Conservation (phyloP, 805 yeast species). For the Lachancea waltii region DNA sequence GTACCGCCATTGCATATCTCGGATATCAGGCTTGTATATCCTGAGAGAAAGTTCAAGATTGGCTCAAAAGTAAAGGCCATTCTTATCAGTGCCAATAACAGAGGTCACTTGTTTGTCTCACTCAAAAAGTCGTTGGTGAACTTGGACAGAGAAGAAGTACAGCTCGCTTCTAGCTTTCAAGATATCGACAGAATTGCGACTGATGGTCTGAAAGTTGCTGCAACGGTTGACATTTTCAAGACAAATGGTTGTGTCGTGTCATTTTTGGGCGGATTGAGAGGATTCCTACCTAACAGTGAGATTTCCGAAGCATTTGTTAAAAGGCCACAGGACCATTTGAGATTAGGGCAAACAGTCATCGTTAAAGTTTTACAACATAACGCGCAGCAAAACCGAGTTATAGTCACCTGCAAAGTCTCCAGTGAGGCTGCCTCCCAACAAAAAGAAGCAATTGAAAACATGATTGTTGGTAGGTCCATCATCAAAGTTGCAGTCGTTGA, state of each 20-base stretch:
- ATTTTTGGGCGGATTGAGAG: constrained; percentile 73
- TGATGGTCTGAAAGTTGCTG: constrained; percentile 49
- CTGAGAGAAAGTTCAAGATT: constrained; percentile 85
- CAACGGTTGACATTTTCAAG: constrained; percentile 64
- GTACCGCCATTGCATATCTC: constrained; percentile 75
- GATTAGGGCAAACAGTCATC: constrained; percentile 74
- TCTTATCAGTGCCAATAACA: constrained; percentile 45
- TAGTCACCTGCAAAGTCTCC: constrained; percentile 70
- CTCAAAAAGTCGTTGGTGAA: constrained; percentile 79
- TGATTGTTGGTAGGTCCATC: constrained; percentile 57
- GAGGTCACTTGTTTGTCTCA: constrained; percentile 54
- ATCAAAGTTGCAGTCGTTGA: constrained; percentile 58
- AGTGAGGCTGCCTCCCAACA: constrained; percentile 40
- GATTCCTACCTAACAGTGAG: constrained; percentile 79
- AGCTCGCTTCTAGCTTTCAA: constrained; percentile 39
- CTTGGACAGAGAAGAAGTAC: constrained; percentile 31
- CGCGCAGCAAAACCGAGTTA: constrained; percentile 44
- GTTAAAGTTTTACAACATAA: constrained; percentile 61
- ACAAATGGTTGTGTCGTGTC: constrained; percentile 77
- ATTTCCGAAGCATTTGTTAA: constrained; percentile 82
- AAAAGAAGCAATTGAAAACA: constrained; percentile 42
- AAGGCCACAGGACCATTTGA: constrained; percentile 70
- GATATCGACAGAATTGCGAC: constrained; percentile 41
- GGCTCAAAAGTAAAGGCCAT: constrained; percentile 78
- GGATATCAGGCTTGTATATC: constrained; percentile 77